Conservation (phyloP, 805 yeast genomes). For the Torulaspora franciscae region DNA sequence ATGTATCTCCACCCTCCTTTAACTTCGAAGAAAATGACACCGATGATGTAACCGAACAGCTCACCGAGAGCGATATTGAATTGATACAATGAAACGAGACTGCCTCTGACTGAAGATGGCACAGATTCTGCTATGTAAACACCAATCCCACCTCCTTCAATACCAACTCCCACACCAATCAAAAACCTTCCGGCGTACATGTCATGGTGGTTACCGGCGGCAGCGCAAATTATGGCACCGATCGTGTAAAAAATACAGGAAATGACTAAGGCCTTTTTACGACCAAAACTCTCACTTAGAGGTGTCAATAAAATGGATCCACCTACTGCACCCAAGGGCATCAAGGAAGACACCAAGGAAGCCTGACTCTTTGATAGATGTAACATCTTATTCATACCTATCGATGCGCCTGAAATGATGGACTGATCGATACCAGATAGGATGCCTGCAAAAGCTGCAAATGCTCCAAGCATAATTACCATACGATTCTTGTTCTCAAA, state of each 20-base stretch:
- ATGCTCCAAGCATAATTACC: slow-evolving; percentile 47
- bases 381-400: slow-evolving; percentile 45
- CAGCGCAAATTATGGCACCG: slow-evolving; percentile 58
- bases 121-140: slow-evolving; percentile 58
- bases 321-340: slow-evolving; percentile 67
- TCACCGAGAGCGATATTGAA: slow-evolving; percentile 64
- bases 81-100: slow-evolving; percentile 57
- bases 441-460: slow-evolving; percentile 60
- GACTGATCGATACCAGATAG: slow-evolving; percentile 67
- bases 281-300: slow-evolving; percentile 45
- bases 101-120: slow-evolving; percentile 55
- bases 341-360: slow-evolving; percentile 52
- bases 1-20: slow-evolving; percentile 60
- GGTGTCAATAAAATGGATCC: slow-evolving; percentile 61
- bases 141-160: slow-evolving; percentile 62
- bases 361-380: slow-evolving; percentile 40
- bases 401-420: slow-evolving; percentile 57
- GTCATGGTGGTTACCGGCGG: slow-evolving; percentile 41
- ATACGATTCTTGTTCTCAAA: slow-evolving; percentile 45
- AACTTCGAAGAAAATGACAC: slow-evolving; percentile 56
- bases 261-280: slow-evolving; percentile 49
- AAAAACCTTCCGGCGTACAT: slow-evolving; percentile 57
- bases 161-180: slow-evolving; percentile 60
- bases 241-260: slow-evolving; percentile 57
- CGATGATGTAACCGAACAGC: slow-evolving; percentile 57